These are phyloP conservation scores for Rhizopogon rudus DNA, from an alignment of 768 basidiomycete genomes.

Conservation along the genomic window DNA sequence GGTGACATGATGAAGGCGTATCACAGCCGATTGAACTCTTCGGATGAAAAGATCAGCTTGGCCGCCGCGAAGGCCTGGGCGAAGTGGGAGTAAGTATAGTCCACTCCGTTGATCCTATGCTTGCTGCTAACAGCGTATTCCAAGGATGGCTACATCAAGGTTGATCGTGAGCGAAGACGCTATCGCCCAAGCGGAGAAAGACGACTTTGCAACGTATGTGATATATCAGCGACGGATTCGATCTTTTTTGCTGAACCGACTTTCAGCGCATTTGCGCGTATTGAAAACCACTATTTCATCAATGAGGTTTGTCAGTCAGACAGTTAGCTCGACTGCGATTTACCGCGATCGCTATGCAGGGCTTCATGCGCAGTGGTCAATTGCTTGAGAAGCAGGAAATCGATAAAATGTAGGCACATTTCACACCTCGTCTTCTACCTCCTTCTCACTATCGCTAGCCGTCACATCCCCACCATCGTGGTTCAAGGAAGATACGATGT, in stretches of 20 bases:
- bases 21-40: conserved; percentile 69
- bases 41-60: conserved; percentile 59
- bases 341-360: conserved; percentile 32
- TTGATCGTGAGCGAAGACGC: conserved; percentile 65
- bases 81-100: conserved; percentile 76
- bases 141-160: conserved; percentile 79
- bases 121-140: not conserved
- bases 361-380: conserved; percentile 87
- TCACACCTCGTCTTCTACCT: conserved; percentile 4
- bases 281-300: conserved; percentile 90
- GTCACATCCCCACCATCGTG: conserved; percentile 79
- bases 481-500: conserved; percentile 89
- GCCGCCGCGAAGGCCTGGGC: conserved; percentile 82
- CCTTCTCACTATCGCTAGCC: conserved; percentile 37
- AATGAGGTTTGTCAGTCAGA: conserved; percentile 48
- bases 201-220: conserved; percentile 70
- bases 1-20: conserved; percentile 81
- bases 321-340: not conserved
- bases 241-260: conserved; percentile 2
- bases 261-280: conserved; percentile 76
- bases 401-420: conserved; percentile 69
- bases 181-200: conserved; percentile 63
- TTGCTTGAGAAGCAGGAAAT: conserved; percentile 79
- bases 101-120: not conserved
- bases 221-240: conserved; percentile 2